Evolutionary conservation across 1,284 basidiomycete genomes (phyloP).

Genomic region (Malassezia japonica): DNA sequence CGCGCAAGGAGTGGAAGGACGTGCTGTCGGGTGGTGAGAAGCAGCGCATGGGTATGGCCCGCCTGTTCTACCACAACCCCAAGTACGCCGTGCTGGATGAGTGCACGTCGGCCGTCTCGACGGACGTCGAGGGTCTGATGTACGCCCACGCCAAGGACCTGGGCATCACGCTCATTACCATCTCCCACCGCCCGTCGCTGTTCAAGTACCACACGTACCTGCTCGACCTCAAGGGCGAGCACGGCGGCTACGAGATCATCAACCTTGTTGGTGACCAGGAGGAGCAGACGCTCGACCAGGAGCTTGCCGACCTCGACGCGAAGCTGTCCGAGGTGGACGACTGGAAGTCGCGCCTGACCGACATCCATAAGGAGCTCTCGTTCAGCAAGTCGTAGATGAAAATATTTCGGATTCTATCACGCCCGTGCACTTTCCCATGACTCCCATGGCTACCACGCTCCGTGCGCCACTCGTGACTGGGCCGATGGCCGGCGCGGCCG

Average conservation of each 20-base stretch:
- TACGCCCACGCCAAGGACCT: constrained; percentile 86
- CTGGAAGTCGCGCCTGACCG: constrained; percentile 49
- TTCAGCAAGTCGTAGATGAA: constrained; percentile 32
- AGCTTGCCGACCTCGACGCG: constrained; percentile 47
- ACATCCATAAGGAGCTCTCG: constrained; percentile 49
- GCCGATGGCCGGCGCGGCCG: constrained; percentile 41
- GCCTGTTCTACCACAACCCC: constrained; percentile 74
- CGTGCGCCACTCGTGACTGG: constrained; percentile 26
- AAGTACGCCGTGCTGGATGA: constrained; percentile 58
- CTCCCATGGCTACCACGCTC: constrained; percentile 6
- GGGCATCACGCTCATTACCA: constrained; percentile 78
- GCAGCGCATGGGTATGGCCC: constrained; percentile 55
- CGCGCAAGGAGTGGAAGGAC: constrained; percentile 81
- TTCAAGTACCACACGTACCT: constrained; percentile 66
- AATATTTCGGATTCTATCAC: too few relatives aligned
- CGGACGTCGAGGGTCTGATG: constrained; percentile 90
- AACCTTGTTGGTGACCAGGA: constrained; percentile 62
- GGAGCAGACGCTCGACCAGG: constrained; percentile 57
- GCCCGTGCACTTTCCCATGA: not conserved
- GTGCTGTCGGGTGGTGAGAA: constrained; percentile 78
- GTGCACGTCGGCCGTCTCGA: constrained; percentile 90
- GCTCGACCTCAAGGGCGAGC: constrained; percentile 61
- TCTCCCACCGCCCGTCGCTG: constrained; percentile 58
- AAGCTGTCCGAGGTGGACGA: constrained; percentile 49
- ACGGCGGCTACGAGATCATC: constrained; percentile 60